Percentiles rank a stretch among this genome's conserved stretches.
These are phyloP conservation scores for Maudiozyma serrabonitensis DNA, from an alignment of 805 yeast species.

Conservation along the genomic window DNA sequence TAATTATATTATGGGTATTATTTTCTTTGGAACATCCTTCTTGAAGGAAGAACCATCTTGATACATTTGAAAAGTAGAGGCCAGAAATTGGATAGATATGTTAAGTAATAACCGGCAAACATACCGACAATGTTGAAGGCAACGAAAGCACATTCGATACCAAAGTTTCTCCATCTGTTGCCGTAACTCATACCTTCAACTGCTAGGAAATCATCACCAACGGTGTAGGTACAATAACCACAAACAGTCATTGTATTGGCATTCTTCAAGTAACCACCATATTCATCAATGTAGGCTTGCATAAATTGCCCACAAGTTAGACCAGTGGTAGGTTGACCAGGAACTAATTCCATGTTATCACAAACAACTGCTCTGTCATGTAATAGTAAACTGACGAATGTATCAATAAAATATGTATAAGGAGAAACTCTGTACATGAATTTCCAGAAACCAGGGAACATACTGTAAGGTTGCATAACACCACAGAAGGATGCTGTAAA, in stretches of 20 bases:
- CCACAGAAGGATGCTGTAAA: constrained; percentile 31
- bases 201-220: constrained; percentile 33
- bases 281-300: constrained; percentile 31
- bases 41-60: constrained; percentile 16
- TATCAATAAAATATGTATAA: constrained; percentile 46
- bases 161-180: constrained; percentile 53
- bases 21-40: constrained; percentile 5
- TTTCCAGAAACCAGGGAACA: constrained; percentile 66
- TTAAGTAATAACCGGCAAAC: constrained; percentile 18
- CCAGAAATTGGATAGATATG: constrained; percentile 15
- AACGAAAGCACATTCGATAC: constrained; percentile 45
- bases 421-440: constrained; percentile 64
- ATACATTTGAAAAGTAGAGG: constrained; percentile 19
- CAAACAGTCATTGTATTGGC: constrained; percentile 36
- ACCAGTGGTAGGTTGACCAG: constrained; percentile 45
- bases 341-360: constrained; percentile 37
- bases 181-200: constrained; percentile 34
- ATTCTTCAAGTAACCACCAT: constrained; percentile 47
- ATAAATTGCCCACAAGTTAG: constrained; percentile 52
- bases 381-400: constrained; percentile 39
- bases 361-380: constrained; percentile 48
- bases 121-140: constrained; percentile 37
- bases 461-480: constrained; percentile 29
- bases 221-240: constrained; percentile 32
- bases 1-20: background rate